These are phyloP conservation scores for Daldinia vernicosa DNA, from an alignment of 495 filamentous ascomycete genomes.

Conservation along the genomic window DNA sequence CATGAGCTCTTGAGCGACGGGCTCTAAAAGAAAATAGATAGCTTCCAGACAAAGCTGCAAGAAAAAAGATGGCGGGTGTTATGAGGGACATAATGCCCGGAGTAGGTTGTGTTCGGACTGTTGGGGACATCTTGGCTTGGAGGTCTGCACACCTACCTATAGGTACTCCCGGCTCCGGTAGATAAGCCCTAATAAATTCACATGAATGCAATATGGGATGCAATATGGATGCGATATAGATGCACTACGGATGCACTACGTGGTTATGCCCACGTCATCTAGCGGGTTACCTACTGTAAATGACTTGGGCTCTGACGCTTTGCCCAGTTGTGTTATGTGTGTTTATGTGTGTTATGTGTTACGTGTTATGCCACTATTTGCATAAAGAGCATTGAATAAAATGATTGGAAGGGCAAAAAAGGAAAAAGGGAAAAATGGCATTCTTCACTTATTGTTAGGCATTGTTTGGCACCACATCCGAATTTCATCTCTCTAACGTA, in stretches of 20 bases:
- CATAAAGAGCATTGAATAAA: slow-evolving; percentile 19
- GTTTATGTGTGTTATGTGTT: slow-evolving; percentile 9
- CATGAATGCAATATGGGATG: slow-evolving; percentile 2
- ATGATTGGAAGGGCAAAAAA: slow-evolving; percentile 12
- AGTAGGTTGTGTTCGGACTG: slow-evolving; percentile 29
- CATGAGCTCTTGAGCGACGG: slow-evolving; percentile 19
- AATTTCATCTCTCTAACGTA: slow-evolving; percentile 9
- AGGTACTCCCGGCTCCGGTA: slow-evolving; percentile 25
- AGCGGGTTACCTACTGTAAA: slow-evolving; percentile 18
- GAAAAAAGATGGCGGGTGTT: slow-evolving; percentile 31
- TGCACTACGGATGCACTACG: slow-evolving; percentile 15
- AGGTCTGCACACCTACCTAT: slow-evolving; percentile 34
- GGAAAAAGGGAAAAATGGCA: background rate
- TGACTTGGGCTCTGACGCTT: slow-evolving; percentile 34
- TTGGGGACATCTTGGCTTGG: slow-evolving; percentile 26
- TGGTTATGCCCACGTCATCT: slow-evolving; percentile 30
- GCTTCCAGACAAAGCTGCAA: slow-evolving; percentile 35
- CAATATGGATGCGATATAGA: slow-evolving; percentile 7
- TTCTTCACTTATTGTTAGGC: slow-evolving; percentile 8
- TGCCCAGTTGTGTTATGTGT: slow-evolving; percentile 26
- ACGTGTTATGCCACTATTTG: slow-evolving; percentile 39
- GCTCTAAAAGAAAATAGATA: slow-evolving; percentile 30
- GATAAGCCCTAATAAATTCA: slow-evolving; percentile 23
- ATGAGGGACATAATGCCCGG: slow-evolving; percentile 35
- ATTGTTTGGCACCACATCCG: slow-evolving; percentile 19